Conservation (phyloP, 352 stramenopile species). For the Pythium phragmiticola region DNA sequence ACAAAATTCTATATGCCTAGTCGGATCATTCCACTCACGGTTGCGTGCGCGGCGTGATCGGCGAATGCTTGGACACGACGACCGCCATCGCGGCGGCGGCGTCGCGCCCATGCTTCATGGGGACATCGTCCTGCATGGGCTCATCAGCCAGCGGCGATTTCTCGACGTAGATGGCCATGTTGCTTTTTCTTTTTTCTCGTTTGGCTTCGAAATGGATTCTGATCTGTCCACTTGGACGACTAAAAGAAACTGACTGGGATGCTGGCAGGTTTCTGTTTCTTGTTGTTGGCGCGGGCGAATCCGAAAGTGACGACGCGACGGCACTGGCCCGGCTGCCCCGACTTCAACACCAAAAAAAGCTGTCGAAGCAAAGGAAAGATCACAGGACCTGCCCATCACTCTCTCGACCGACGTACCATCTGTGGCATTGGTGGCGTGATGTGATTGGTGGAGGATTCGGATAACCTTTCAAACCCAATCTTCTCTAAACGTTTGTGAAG, state of each 20-base stretch:
- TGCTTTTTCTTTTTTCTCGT: neutral
- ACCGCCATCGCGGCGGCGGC: conserved; percentile 3
- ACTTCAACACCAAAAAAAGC: conserved; percentile 25
- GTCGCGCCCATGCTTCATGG: conserved; percentile 4
- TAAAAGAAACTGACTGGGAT: conserved; percentile 5
- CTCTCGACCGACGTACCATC: conserved; percentile 13
- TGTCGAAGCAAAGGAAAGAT: conserved; percentile 8
- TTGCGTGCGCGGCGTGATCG: neutral
- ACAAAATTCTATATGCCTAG: neutral
- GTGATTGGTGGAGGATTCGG: conserved; percentile 1
- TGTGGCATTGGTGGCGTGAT: conserved; percentile 9
- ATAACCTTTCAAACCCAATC: conserved; percentile 7
- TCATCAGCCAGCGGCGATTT: conserved; percentile 6
- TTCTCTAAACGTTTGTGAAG: neutral
- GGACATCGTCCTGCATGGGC: conserved; percentile 1
- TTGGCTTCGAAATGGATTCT: neutral
- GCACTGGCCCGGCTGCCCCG: conserved; percentile 2
- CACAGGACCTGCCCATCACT: conserved; percentile 6
- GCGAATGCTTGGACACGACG: conserved; percentile 5
- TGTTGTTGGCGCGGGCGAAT: neutral
- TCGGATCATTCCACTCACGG: conserved; percentile 7
- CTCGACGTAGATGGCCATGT: conserved; percentile 17
- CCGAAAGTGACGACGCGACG: conserved; percentile 17
- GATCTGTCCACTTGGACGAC: conserved; percentile 6
- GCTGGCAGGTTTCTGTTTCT: neutral